A percentile compares a stretch with the other conserved stretches of the same genome.
Conservation (phyloP, 2,329 filamentous ascomycete genomes). For the Ustulina deusta region DNA sequence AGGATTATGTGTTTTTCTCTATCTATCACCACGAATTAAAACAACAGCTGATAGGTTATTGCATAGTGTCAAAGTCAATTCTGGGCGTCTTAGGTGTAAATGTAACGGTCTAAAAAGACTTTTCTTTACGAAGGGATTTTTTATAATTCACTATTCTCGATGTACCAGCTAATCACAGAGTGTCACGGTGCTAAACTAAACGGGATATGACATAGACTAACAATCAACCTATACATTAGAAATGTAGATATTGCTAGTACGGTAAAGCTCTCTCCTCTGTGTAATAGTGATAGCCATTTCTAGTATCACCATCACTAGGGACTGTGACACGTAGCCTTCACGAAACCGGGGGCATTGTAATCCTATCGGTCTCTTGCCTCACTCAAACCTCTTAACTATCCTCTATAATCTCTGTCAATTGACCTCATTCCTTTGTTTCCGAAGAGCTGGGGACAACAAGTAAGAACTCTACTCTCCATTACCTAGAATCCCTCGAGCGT, state of each 20-base stretch:
- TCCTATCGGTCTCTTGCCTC: not conserved
- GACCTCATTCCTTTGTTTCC: not conserved
- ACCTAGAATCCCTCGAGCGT: not conserved
- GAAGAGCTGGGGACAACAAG: not conserved
- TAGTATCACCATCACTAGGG: not conserved
- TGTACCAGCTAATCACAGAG: no score
- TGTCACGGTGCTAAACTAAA: no score
- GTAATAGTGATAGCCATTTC: not conserved
- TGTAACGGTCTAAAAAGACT: no score
- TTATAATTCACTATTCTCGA: no score
- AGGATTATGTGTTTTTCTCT: no score
- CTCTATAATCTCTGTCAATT: not conserved
- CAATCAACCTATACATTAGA: not conserved
- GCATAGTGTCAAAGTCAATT: no score
- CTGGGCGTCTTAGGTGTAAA: no score
- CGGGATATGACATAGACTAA: not conserved
- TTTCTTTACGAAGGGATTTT: no score
- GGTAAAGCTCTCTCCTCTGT: not conserved
- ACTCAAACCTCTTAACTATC: not conserved
- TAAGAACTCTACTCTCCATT: not conserved
- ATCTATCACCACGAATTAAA: no score
- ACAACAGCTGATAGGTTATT: no score
- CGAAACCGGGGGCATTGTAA: no score
- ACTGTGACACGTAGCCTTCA: not conserved
- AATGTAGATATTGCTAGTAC: not conserved